Conservation (phyloP, 2,329 filamentous ascomycete genomes). For the Grosmannia serpens region DNA sequence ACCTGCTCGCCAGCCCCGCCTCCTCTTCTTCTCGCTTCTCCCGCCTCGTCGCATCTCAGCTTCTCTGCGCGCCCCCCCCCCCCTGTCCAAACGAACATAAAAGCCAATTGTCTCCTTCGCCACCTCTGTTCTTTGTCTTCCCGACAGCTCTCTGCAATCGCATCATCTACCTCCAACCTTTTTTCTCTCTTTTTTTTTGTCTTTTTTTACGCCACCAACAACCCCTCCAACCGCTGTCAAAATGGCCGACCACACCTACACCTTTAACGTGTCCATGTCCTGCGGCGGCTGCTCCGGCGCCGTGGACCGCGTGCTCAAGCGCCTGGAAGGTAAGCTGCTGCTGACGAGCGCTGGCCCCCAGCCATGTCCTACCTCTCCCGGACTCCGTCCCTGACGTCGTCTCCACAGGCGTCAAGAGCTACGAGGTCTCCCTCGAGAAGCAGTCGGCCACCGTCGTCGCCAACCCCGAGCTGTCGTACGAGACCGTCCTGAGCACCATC, state of each 20-base stretch:
- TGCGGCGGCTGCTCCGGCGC: slow-evolving; percentile 95
- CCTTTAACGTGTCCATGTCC: slow-evolving; percentile 89
- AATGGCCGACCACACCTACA: slow-evolving; percentile 83
- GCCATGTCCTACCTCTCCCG: slow-evolving; percentile 9
- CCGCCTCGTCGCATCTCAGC: too few species aligned
- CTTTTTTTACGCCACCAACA: too few species aligned
- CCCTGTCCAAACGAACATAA: too few species aligned
- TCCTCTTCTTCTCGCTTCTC: too few species aligned
- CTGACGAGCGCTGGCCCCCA: too few species aligned
- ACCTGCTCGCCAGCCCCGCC: too few species aligned
- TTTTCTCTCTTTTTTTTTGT: too few species aligned
- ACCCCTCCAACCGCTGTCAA: slow-evolving; percentile 12
- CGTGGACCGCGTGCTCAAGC: slow-evolving; percentile 82
- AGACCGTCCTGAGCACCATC: slow-evolving; percentile 75
- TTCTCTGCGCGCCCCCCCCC: too few species aligned
- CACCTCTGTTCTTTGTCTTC: too few species aligned
- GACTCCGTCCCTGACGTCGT: background rate
- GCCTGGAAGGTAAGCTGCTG: slow-evolving; percentile 77
- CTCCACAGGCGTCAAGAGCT: slow-evolving; percentile 64
- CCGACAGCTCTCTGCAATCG: too few species aligned
- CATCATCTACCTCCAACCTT: too few species aligned
- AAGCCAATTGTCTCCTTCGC: too few species aligned
- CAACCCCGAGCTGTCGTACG: slow-evolving; percentile 58
- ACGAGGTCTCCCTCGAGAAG: slow-evolving; percentile 75
- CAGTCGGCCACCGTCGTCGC: slow-evolving; percentile 73